Evolutionary conservation across 108 stramenopile species (phyloP).

Genomic region (Schizochytrium sp.): DNA sequence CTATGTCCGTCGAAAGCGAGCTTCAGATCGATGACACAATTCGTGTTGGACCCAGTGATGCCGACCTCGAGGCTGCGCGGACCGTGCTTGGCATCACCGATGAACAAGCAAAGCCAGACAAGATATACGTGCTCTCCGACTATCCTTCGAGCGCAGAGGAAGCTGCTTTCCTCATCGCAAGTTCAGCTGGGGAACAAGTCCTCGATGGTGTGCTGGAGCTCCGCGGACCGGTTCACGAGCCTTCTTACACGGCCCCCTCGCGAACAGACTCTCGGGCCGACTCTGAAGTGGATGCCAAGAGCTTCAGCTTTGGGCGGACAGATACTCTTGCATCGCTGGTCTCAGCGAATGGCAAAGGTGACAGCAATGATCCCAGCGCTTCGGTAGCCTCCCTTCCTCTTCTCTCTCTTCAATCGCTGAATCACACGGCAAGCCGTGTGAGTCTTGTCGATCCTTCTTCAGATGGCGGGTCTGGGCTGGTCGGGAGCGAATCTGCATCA

Average conservation of each 20-base stretch:
- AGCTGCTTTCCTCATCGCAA: not conserved
- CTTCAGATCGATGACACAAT: not conserved
- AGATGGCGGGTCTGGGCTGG: not conserved
- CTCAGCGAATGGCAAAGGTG: too few relatives aligned
- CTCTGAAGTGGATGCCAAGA: too few relatives aligned
- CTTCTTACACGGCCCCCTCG: not conserved
- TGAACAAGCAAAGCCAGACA: not conserved
- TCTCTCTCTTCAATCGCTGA: not conserved
- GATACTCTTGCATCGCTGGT: too few relatives aligned
- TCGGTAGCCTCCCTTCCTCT: not conserved
- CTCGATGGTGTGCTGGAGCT: not conserved
- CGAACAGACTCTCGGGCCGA: not conserved
- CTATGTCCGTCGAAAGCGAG: not conserved
- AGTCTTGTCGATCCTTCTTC: not conserved
- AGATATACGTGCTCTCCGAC: not conserved
- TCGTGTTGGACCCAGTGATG: not conserved
- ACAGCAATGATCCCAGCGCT: not conserved
- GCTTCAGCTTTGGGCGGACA: too few relatives aligned
- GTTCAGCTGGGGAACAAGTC: not conserved
- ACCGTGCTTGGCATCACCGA: not conserved
- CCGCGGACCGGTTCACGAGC: not conserved
- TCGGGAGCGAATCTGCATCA: not conserved
- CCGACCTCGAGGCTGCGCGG: not conserved
- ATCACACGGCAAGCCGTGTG: not conserved
- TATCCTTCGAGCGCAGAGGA: not conserved